Conservation (phyloP, 768 basidiomycete genomes). For the Leucogyrophana mollusca region DNA sequence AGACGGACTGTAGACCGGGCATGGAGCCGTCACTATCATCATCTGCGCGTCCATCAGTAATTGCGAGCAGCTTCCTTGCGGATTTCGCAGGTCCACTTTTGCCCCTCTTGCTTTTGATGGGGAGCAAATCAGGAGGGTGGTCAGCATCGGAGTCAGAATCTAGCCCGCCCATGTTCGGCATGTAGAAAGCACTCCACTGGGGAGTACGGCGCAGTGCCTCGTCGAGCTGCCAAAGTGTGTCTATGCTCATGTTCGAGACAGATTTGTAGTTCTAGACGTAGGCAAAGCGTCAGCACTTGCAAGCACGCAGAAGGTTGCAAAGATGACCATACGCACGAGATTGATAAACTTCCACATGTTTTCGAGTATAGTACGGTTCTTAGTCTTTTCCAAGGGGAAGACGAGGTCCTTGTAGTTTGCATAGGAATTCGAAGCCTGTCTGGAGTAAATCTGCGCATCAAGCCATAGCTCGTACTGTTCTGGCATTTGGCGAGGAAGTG, state of each 20-base stretch:
- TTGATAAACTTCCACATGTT: slow-evolving; percentile 67
- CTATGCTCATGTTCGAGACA: slow-evolving; percentile 52
- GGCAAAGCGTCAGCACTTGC: slow-evolving; percentile 6
- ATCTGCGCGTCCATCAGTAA: slow-evolving; percentile 41
- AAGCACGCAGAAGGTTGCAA: not conserved
- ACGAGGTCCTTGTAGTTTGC: slow-evolving; percentile 55
- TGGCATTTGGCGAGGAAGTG: slow-evolving; percentile 50
- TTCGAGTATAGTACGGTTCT: slow-evolving; percentile 46
- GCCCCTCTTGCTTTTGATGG: slow-evolving; percentile 14
- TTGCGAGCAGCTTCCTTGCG: slow-evolving; percentile 43
- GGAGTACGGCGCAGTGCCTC: slow-evolving; percentile 51
- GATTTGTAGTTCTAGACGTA: slow-evolving; percentile 56
- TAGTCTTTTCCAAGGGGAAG: slow-evolving; percentile 58
- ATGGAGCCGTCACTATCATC: slow-evolving; percentile 53
- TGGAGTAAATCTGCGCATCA: slow-evolving; percentile 65
- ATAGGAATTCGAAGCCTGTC: slow-evolving; percentile 49
- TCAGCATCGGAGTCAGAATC: slow-evolving; percentile 27
- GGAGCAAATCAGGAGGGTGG: slow-evolving; percentile 14
- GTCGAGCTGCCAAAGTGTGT: slow-evolving; percentile 62
- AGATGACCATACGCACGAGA: slow-evolving; percentile 37
- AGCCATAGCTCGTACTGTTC: slow-evolving; percentile 64
- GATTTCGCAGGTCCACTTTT: slow-evolving; percentile 25
- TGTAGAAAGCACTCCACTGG: slow-evolving; percentile 54
- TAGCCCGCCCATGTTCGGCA: slow-evolving; percentile 14
- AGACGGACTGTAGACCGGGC: slow-evolving; percentile 67